Evolutionary conservation across 352 stramenopile genomes (phyloP).

Genomic region (Elongisporangium anandrum): DNA sequence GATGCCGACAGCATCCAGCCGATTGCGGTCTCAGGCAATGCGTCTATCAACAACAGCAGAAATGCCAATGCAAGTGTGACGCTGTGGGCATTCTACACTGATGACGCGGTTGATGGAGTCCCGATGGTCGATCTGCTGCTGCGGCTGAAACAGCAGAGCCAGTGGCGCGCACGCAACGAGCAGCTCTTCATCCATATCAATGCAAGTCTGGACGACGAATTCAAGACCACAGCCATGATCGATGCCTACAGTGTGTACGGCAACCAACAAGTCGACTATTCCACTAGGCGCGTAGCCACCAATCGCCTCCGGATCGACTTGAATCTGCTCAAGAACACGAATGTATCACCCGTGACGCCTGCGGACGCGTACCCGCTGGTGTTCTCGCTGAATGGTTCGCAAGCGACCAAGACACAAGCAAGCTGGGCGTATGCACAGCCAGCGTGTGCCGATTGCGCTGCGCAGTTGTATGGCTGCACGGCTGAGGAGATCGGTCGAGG

Average conservation of each 20-base stretch:
- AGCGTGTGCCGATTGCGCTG: background rate
- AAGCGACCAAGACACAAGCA: background rate
- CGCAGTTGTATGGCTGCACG: background rate
- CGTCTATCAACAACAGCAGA: background rate
- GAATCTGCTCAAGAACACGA: slow-evolving; percentile 12
- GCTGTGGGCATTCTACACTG: slow-evolving; percentile 26
- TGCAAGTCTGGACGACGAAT: slow-evolving; percentile 4
- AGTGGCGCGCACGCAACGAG: slow-evolving; percentile 17
- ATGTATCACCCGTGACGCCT: slow-evolving; percentile 10
- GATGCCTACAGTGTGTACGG: slow-evolving; percentile 26
- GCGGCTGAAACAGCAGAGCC: slow-evolving; percentile 29
- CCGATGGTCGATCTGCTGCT: slow-evolving; percentile 24
- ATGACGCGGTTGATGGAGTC: background rate
- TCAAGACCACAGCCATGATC: slow-evolving; percentile 7
- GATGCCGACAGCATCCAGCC: slow-evolving; percentile 10
- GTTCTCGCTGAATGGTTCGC: background rate
- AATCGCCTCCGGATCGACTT: slow-evolving; percentile 18
- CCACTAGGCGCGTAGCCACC: slow-evolving; percentile 2
- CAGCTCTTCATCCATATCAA: slow-evolving; percentile 22
- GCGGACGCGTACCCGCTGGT: slow-evolving; percentile 20
- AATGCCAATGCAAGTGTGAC: slow-evolving; percentile 3
- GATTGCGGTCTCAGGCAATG: slow-evolving; percentile 5
- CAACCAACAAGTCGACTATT: slow-evolving; percentile 20
- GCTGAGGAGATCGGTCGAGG: background rate
- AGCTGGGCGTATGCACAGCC: background rate